phyloP scores from a whole-genome alignment of 1,284 basidiomycete genomes.

The Cryptococcus sp. region DNA sequence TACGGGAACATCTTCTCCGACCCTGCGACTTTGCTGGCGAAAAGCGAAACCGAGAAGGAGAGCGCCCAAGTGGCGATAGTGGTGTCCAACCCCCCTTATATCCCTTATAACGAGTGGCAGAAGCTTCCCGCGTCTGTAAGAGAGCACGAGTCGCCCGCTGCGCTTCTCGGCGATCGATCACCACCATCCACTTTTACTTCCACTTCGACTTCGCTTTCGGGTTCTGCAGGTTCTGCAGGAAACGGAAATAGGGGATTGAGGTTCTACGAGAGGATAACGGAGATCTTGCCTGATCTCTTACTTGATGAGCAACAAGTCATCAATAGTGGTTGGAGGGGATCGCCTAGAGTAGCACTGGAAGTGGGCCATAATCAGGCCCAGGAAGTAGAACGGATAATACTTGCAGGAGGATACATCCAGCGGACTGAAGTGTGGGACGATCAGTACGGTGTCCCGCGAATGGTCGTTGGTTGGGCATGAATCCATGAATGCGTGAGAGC shows the following conservation, averaged over 20 bases:
- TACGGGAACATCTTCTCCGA: conserved; percentile 19
- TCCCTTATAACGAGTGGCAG: conserved; percentile 67
- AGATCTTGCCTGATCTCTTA: conserved; percentile 59
- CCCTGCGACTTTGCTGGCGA: conserved; percentile 6
- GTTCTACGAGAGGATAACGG: conserved; percentile 74
- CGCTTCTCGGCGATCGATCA: conserved; percentile 69
- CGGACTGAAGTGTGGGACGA: conserved; percentile 70
- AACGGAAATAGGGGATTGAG: conserved; percentile 61
- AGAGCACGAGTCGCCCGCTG: conserved; percentile 74
- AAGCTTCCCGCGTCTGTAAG: conserved; percentile 67
- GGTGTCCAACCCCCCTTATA: conserved; percentile 93
- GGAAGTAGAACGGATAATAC: conserved; percentile 64
- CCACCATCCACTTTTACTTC: conserved; percentile 24
- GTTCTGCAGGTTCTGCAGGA: not conserved
- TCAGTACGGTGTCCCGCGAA: conserved; percentile 64
- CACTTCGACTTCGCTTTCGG: conserved; percentile 20
- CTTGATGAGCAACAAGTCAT: conserved; percentile 54
- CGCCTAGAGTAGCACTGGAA: conserved; percentile 67
- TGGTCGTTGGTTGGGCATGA: conserved; percentile 45
- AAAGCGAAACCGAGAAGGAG: not conserved
- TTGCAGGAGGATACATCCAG: conserved; percentile 53
- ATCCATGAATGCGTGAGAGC: conserved; percentile 6
- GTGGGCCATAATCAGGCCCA: conserved; percentile 73
- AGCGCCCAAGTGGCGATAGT: conserved; percentile 66
- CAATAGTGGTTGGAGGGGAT: conserved; percentile 12